Evolutionary conservation across 352 stramenopile genomes (phyloP).

Genomic region (Phytophthora capsici): DNA sequence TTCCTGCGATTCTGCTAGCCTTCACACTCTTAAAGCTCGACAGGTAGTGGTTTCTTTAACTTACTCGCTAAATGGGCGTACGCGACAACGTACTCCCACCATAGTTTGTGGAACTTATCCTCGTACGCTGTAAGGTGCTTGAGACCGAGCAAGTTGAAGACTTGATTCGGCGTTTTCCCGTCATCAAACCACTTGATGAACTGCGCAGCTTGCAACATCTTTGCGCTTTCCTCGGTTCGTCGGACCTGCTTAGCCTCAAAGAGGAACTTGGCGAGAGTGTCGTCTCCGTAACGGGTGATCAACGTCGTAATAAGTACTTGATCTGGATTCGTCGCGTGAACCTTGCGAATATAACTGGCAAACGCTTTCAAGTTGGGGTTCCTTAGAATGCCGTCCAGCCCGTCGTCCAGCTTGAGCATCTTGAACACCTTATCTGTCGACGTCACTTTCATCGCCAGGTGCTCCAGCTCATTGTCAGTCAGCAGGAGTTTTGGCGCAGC

Average conservation of each 20-base stretch:
- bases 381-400: neutral
- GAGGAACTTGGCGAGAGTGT: neutral
- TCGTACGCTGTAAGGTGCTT: neutral
- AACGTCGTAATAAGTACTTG: neutral
- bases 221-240: neutral
- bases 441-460: neutral
- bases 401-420: slow-evolving; percentile 4
- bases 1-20: no score
- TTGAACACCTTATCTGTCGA: neutral
- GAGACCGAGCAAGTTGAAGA: neutral
- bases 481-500: neutral
- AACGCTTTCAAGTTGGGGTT: slow-evolving; percentile 5
- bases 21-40: neutral
- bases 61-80: neutral
- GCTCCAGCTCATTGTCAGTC: neutral
- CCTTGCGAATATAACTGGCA: neutral
- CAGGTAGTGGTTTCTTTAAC: neutral
- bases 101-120: neutral
- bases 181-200: neutral
- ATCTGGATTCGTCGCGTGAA: neutral
- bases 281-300: neutral
- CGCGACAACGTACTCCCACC: neutral
- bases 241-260: neutral
- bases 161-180: neutral
- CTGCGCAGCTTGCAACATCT: neutral